These are phyloP conservation scores for Penstemon eatonii DNA, from an alignment of 257 asterid genomes.

Conservation along the genomic window DNA sequence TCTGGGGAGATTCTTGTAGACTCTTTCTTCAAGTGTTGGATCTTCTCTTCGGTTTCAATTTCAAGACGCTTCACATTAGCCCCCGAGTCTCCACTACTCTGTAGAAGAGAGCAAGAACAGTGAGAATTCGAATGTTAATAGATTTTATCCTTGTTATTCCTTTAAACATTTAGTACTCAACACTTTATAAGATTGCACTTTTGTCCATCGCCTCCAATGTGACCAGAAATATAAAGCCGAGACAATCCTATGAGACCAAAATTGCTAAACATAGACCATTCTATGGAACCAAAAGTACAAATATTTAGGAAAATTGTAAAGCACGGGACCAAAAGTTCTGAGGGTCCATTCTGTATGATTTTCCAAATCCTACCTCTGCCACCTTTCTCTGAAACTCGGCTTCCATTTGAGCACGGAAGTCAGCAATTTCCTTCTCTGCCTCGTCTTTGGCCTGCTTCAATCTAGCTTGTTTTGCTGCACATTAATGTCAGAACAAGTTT, in stretches of 20 bases:
- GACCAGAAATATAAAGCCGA: no score
- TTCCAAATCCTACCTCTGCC: constrained; percentile 42
- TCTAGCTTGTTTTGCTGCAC: constrained; percentile 57
- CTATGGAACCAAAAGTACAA: no score
- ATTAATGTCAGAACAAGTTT: not conserved
- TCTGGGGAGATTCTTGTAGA: constrained; percentile 73
- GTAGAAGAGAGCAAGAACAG: not conserved
- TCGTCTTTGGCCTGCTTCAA: constrained; percentile 62
- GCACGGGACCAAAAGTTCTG: not conserved
- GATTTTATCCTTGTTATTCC: not conserved
- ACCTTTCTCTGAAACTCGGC: constrained; percentile 56
- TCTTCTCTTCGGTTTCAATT: constrained; percentile 65
- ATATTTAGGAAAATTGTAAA: not conserved
- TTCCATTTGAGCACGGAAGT: constrained; percentile 61
- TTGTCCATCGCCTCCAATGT: no score
- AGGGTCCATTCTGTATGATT: no score
- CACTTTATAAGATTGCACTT: no score
- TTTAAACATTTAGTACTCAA: not conserved
- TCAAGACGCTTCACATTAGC: constrained; percentile 92
- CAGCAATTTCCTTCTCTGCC: constrained; percentile 60
- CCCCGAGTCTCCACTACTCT: constrained; percentile 72
- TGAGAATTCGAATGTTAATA: not conserved
- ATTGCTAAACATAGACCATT: no score
- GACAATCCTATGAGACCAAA: no score
- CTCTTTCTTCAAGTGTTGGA: constrained; percentile 55